Percentiles rank a stretch among this genome's conserved stretches.
phyloP scores from a whole-genome alignment of 768 basidiomycete genomes.

The Kwoniella shandongensis region DNA sequence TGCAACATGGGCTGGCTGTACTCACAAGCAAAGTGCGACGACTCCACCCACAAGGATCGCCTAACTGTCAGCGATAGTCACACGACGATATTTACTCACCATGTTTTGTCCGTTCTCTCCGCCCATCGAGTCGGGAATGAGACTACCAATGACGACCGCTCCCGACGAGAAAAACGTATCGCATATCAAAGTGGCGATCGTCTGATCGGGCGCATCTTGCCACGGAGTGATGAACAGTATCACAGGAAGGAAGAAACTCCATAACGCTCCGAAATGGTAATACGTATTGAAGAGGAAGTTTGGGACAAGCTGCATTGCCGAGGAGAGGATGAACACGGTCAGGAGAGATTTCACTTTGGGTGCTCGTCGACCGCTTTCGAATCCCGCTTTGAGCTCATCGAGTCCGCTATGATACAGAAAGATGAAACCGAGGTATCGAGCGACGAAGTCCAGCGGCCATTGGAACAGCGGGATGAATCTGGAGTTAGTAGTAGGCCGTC shows the following conservation, averaged over 20 bases:
- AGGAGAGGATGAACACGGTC: conserved; percentile 25
- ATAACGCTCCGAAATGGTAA: conserved; percentile 43
- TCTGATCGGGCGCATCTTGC: conserved; percentile 26
- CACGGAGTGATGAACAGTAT: conserved; percentile 33
- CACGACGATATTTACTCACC: conserved; percentile 20
- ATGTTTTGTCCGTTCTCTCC: conserved; percentile 20
- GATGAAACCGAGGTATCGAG: conserved; percentile 36
- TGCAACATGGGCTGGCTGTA: background rate
- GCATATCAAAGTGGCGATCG: conserved; percentile 33
- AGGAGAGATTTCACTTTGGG: conserved; percentile 34
- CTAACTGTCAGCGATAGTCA: conserved; percentile 2
- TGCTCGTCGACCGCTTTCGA: conserved; percentile 20
- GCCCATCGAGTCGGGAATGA: conserved; percentile 24
- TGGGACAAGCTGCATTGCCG: conserved; percentile 35
- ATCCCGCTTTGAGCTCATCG: conserved; percentile 21
- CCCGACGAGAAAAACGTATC: conserved; percentile 31
- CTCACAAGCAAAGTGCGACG: conserved; percentile 27
- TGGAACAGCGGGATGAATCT: conserved; percentile 41
- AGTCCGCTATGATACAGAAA: conserved; percentile 41
- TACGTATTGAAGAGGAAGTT: conserved; percentile 35
- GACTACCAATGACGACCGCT: conserved; percentile 21
- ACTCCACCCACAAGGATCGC: conserved; percentile 16
- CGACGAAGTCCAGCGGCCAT: conserved; percentile 35
- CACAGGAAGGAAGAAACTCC: conserved; percentile 42
- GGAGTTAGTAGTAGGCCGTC: background rate